phyloP scores from a whole-genome alignment of 2,329 filamentous ascomycete genomes.

The Alternaria burnsii region DNA sequence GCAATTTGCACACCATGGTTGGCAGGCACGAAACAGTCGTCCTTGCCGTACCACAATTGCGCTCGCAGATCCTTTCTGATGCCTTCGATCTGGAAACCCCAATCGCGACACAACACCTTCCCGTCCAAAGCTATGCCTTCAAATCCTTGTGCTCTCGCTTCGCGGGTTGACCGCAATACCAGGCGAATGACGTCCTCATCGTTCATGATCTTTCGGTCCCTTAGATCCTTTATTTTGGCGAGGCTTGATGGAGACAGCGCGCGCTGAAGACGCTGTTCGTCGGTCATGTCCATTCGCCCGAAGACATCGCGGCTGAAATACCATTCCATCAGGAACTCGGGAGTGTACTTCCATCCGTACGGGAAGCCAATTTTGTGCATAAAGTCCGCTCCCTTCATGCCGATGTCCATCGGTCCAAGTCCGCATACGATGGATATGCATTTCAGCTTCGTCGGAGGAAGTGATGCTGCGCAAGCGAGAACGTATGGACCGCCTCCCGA shows the following conservation, averaged over 20 bases:
- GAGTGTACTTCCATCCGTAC: slow-evolving; percentile 38
- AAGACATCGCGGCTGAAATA: slow-evolving; percentile 32
- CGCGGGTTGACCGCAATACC: slow-evolving; percentile 27
- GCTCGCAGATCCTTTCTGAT: slow-evolving; percentile 48
- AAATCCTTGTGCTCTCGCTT: slow-evolving; percentile 44
- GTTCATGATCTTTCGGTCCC: slow-evolving; percentile 33
- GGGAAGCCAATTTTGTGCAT: slow-evolving; percentile 41
- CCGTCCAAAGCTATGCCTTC: slow-evolving; percentile 44
- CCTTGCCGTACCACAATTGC: slow-evolving; percentile 40
- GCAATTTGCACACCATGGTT: slow-evolving; percentile 47
- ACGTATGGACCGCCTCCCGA: slow-evolving; percentile 47
- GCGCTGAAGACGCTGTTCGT: slow-evolving; percentile 36
- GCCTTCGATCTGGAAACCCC: slow-evolving; percentile 49
- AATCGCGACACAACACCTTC: slow-evolving; percentile 34
- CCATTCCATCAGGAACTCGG: slow-evolving; percentile 30
- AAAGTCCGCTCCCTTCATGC: slow-evolving; percentile 40
- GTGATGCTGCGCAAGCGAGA: slow-evolving; percentile 38
- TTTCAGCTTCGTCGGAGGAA: slow-evolving; percentile 34
- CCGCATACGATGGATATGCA: slow-evolving; percentile 40
- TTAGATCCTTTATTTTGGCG: slow-evolving; percentile 17
- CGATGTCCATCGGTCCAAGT: slow-evolving; percentile 48
- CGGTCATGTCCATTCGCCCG: slow-evolving; percentile 44
- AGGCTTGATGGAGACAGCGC: background rate
- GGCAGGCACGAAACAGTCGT: slow-evolving; percentile 45
- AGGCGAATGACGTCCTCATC: slow-evolving; percentile 35